Base-by-base conservation (phyloP, 176 grass and related monocot genomes). In the Oryza australiensis region DNA sequence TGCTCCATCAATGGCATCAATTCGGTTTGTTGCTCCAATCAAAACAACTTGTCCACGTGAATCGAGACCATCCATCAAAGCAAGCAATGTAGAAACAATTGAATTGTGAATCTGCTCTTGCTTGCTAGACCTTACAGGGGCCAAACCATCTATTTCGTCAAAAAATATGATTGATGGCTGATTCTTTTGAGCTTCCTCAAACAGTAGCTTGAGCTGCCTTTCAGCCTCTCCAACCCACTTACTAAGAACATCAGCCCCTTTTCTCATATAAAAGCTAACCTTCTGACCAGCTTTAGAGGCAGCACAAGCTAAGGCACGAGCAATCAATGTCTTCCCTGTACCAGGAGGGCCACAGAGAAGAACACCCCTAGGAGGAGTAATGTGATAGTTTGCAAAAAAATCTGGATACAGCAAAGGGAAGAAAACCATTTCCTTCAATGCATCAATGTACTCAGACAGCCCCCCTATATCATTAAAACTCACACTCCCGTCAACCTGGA, bases 41-140 rank as follows among this genome's bases (percentile, higher is more conserved):
- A 99, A 91, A 74, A 99, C 97, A 86, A 99, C 97, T 88, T 99
- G 93, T 37, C 97, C 97, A 78, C 97, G 90, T 70, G 97, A 99
- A 81, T 99, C 97, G 78, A 99, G 90, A 59, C 97, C 97, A 79
- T 99, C 97, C 97, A 99, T 99, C 80, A 99, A 90, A 66, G 97
- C 97, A 82, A 99, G 97, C 80, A 99, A 88, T 73, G 97, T 99
- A 12, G 97, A 99, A 64, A 99, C 97, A 74, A 99, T 99, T 79
- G 97, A 99, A 88, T 99, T 99, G 63, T 99, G 97, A 82, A 99
- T 99, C 78, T 99, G 97, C 64, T 99, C 97, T 88, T 99, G 97
- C 80, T 99, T 99, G 91, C 97, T 99, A 48, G 97, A 99, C 82
- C 97, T 99, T 76, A 99, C 97, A 83, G 97, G 97, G 72, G 97